A percentile compares a stretch with the other conserved stretches of the same genome.
Conservation (phyloP, 805 yeast genomes). For the Candida hungchunana region DNA sequence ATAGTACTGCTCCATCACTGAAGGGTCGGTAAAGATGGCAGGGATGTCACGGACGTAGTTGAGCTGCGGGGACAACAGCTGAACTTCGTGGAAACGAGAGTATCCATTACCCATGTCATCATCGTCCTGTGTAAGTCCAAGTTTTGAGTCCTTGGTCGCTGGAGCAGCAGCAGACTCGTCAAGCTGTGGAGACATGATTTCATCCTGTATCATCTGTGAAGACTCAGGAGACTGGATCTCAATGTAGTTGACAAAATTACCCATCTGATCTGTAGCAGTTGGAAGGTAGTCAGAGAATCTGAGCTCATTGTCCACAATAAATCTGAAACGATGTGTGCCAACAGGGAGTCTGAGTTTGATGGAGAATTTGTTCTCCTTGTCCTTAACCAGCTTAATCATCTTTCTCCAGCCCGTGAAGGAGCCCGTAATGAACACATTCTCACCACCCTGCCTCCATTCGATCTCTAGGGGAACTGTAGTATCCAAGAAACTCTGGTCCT, state of each 20-base stretch:
- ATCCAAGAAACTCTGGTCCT: constrained; percentile 1
- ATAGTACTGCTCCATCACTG: constrained; percentile 84
- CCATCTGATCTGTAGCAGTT: constrained; percentile 97
- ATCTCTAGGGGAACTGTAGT: constrained; percentile 52
- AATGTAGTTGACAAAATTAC: constrained; percentile 88
- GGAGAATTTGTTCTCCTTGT: constrained; percentile 49
- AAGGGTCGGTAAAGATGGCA: constrained; percentile 78
- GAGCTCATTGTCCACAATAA: constrained; percentile 90
- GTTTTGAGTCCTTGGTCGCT: constrained; percentile 47
- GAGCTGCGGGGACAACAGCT: constrained; percentile 25
- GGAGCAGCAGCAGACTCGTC: constrained; percentile 7
- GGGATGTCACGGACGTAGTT: constrained; percentile 68
- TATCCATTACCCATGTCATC: constrained; percentile 85
- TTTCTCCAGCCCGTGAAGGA: constrained; percentile 98
- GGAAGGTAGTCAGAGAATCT: constrained; percentile 84
- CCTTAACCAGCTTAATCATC: constrained; percentile 80
- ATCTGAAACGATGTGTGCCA: constrained; percentile 90
- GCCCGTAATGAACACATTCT: constrained; percentile 92
- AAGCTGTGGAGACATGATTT: constrained; percentile 23
- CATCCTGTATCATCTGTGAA: constrained; percentile 33
- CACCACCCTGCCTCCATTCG: constrained; percentile 96
- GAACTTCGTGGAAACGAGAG: constrained; percentile 67
- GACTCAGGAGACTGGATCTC: constrained; percentile 49
- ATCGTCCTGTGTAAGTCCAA: constrained; percentile 61
- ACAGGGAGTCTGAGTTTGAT: constrained; percentile 77